A percentile compares a stretch with the other conserved stretches of the same genome.
These are phyloP conservation scores for Gnetum montanum DNA, from an alignment of 75 land plant genomes.

Conservation along the genomic window DNA sequence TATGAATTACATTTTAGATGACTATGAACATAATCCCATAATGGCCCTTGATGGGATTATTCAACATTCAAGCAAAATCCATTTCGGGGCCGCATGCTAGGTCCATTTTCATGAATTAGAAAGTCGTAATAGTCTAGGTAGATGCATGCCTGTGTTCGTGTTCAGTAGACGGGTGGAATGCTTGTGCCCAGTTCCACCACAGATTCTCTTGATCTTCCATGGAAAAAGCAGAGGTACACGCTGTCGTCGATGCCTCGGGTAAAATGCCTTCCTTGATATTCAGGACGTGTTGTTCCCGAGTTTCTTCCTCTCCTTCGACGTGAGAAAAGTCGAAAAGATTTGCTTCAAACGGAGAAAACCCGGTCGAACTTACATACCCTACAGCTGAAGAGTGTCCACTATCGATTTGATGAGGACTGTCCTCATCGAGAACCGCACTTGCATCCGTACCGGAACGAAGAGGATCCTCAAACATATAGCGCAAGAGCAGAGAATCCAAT, in stretches of 20 bases:
- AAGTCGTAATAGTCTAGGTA: too few species aligned
- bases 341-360: not conserved
- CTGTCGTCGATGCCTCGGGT: not conserved
- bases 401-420: slow-evolving; percentile 1
- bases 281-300: not conserved
- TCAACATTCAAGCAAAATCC: too few species aligned
- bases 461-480: not conserved
- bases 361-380: not conserved
- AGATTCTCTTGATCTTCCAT: slow-evolving; percentile 1
- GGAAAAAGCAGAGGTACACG: not conserved
- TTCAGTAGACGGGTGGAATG: too few species aligned
- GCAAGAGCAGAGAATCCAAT: not conserved
- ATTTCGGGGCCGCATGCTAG: too few species aligned
- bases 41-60: too few species aligned
- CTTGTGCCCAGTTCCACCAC: slow-evolving; percentile 2
- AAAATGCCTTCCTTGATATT: not conserved
- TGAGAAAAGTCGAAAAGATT: slow-evolving; percentile 1
- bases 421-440: not conserved
- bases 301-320: not conserved
- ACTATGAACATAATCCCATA: too few species aligned
- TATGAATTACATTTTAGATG: too few species aligned
- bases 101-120: too few species aligned
- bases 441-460: not conserved
- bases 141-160: too few species aligned
- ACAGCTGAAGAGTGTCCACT: slow-evolving; percentile 2